These are phyloP conservation scores for Monotropa hypopitys DNA, from an alignment of 179 eudicot genomes.

Conservation along the genomic window DNA sequence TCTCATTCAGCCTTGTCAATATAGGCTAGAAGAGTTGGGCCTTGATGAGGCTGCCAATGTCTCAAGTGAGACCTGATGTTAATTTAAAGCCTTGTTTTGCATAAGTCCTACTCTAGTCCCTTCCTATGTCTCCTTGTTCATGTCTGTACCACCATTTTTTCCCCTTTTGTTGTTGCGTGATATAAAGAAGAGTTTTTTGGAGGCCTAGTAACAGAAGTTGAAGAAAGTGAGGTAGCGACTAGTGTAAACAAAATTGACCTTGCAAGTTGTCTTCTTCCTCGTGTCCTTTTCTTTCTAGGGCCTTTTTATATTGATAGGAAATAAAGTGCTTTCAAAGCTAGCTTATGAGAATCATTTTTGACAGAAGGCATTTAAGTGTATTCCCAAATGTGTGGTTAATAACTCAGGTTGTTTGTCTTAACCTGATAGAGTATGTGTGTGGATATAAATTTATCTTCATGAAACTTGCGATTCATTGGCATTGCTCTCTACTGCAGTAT, in stretches of 20 bases:
- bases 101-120: not conserved
- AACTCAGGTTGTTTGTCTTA: not conserved
- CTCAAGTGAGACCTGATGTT: not conserved
- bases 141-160: not conserved
- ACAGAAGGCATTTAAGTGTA: not conserved
- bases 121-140: not conserved
- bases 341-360: not conserved
- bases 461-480: not conserved
- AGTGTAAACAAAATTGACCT: not conserved
- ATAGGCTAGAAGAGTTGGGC: not conserved
- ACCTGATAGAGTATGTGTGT: not conserved
- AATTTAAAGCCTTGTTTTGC: not conserved
- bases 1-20: not conserved
- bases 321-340: not conserved
- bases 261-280: not conserved
- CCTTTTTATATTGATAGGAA: not conserved
- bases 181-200: not conserved
- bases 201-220: not conserved
- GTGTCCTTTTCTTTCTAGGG: not conserved
- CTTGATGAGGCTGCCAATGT: not conserved
- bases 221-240: not conserved
- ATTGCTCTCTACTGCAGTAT: slow-evolving; percentile 38
- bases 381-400: not conserved
- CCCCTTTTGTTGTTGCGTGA: not conserved
- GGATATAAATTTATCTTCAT: not conserved